Base-by-base conservation (phyloP, 768 basidiomycete genomes). In the Psilocybe tampanensis region DNA sequence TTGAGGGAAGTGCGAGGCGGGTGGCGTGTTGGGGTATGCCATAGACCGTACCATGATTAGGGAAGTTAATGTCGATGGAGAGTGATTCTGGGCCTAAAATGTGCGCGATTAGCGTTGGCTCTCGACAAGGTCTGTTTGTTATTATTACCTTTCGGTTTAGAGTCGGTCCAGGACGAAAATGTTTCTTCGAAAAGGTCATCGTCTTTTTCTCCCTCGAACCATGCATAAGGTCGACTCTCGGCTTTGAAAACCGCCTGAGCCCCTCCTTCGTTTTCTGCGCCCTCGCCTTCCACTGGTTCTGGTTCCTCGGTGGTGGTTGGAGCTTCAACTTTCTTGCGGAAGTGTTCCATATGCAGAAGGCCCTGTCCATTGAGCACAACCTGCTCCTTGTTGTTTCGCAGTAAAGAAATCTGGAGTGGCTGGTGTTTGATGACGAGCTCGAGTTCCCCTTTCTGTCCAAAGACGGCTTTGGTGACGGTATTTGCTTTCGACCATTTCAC, bases 21-120 rank as follows among this genome's bases (percentile, higher is more conserved):
- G 95, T 93, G 13, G 97, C 96, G 62, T 95, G 97, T 72, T 99
- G 93, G 12, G 97, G 95, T 42, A 99, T 95, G 55, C 97, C 97
- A 64, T 94, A 99, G 55, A 98, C 88, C 47, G 92, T 89, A 26
- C 86, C 86, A 56, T 95, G 94, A 56, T 86, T 89, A 0, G 96
- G 96, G 82, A 98, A 98, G 49, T 84, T 84, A 64, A 99, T 89
- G 64, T 99, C 97, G 57, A 99, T 70, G 0, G 90, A 93, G 55
- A 98, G 82, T 0, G 92, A 94, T 72, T 99, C 95, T 26, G 97
- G 97, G 12, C 97, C 96, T 98, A 60, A 41, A 48, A n/a, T n/a
- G 56, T 59, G 54, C n/a, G 18, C 6, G 33, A 18, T 57, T 32
- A 59, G 49, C 39, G n/a, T 33, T 2, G 32, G 43, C 22, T 29